Evolutionary conservation across 2,329 filamentous ascomycete genomes (phyloP), one percentile per base, ranked within the genome.

Genomic region (Grosmannia penicillata): DNA sequence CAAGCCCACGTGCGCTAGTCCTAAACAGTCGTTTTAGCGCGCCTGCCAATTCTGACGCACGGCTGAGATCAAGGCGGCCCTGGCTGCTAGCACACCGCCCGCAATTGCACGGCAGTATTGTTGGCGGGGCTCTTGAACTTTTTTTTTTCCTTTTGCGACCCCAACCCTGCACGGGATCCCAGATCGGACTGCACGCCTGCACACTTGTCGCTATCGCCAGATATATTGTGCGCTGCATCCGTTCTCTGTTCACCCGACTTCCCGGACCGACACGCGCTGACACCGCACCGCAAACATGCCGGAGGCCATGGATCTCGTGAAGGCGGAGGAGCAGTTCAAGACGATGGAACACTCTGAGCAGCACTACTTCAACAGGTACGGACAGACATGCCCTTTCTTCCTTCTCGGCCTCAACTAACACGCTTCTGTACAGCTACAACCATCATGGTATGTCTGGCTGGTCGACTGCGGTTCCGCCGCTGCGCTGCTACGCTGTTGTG

Each of bases 321-420:
- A 62, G 48, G 72, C 72, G 35, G 73, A 78, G 63, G 58, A 70
- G 56, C 65, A 67, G 60, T 70, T 82, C 60, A 76, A 78, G 56
- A 59, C 65, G 51, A 78, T 94, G 72, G 81, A 83, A 58, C 87
- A 94, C 66, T 91, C 87, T 47, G 91, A 98, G 70, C 86, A 93
- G 61, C 91, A 96, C 63, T 98, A 96, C 70, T 96, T 96, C 69
- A 96, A 95, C 67, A 94, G 86, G 87, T 93, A 64, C n/a, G n/a
- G n/a, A n/a, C n/a, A n/a, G n/a, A n/a, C n/a, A n/a, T 23, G 13
- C 21, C 4, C 14, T 14, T 17, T 24, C 27, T 37, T 3, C 19
- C 18, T 38, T 17, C n/a, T 15, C 6, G 21, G 3, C 8, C 18
- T 23, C 15, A 35, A 33, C 45, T 46, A 31, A 46, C 44, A 41